Conservation (phyloP, 176 grass and related monocot species). For the Carex littledalei region DNA sequence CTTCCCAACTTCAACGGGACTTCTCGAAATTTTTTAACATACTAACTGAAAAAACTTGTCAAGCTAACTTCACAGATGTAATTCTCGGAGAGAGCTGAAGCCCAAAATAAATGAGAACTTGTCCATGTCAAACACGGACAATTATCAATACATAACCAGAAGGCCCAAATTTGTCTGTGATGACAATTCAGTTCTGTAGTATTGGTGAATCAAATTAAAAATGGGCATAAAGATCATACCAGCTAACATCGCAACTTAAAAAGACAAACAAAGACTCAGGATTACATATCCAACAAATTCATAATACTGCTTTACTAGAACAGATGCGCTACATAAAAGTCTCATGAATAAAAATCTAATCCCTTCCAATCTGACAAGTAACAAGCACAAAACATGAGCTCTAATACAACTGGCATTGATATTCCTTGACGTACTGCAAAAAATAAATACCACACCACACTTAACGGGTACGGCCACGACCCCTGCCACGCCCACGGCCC, state of each 20-base stretch:
- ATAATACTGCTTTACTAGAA: constrained; percentile 11
- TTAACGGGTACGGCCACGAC: constrained; percentile 62
- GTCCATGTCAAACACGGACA: background rate
- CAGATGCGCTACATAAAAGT: background rate
- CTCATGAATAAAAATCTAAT: constrained; percentile 16
- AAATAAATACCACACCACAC: background rate
- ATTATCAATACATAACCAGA: background rate
- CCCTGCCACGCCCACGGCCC: constrained; percentile 68
- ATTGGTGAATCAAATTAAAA: background rate
- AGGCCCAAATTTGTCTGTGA: background rate
- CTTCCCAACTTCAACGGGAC: background rate
- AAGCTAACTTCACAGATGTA: background rate
- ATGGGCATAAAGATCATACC: background rate
- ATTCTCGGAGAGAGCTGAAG: background rate
- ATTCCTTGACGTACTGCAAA: background rate
- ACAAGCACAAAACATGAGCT: constrained; percentile 14
- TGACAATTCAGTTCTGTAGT: background rate
- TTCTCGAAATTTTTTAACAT: background rate
- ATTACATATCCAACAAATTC: constrained; percentile 13
- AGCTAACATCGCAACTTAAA: background rate
- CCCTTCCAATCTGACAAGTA: background rate
- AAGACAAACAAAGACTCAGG: background rate
- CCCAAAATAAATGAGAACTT: background rate
- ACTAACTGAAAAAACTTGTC: background rate
- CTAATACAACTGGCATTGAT: constrained; percentile 1